These are phyloP conservation scores for Thalassiosira hispida DNA, from an alignment of 352 stramenopile species.

Conservation along the genomic window DNA sequence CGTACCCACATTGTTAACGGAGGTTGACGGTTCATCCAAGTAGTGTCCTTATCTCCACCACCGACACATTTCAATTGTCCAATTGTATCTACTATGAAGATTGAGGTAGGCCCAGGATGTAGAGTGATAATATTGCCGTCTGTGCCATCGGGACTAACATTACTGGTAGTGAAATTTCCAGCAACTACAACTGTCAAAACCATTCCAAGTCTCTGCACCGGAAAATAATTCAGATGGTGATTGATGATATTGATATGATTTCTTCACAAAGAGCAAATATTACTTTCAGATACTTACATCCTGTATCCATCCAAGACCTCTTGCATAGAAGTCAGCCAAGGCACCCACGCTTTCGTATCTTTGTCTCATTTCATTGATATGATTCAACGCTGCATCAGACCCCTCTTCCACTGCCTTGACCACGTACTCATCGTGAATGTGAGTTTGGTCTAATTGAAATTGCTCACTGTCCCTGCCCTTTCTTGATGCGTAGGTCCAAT, in stretches of 20 bases:
- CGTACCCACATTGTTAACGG: slow-evolving; percentile 63
- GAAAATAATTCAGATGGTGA: no score
- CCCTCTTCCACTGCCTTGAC: not conserved
- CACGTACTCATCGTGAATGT: slow-evolving; percentile 9
- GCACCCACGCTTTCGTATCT: slow-evolving; percentile 29
- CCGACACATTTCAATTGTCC: slow-evolving; percentile 29
- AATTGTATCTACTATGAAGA: slow-evolving; percentile 40
- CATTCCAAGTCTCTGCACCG: slow-evolving; percentile 32
- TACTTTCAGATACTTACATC: slow-evolving; percentile 2
- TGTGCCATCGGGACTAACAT: not conserved
- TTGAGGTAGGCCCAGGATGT: slow-evolving; percentile 4
- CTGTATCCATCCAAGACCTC: slow-evolving; percentile 40
- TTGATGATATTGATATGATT: not conserved
- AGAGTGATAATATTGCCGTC: slow-evolving; percentile 1
- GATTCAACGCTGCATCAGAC: not conserved
- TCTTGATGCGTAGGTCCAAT: slow-evolving; percentile 12
- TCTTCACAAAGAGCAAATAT: not conserved
- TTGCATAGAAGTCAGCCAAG: slow-evolving; percentile 33
- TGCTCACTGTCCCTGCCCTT: not conserved
- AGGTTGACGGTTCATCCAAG: slow-evolving; percentile 34
- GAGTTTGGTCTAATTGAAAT: not conserved
- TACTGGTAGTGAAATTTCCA: slow-evolving; percentile 5
- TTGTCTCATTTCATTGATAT: slow-evolving; percentile 27
- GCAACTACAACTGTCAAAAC: slow-evolving; percentile 32
- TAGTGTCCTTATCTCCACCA: not conserved